Percentiles rank a stretch among this genome's conserved stretches.
These are phyloP conservation scores for Phytopythium cucurbitacearum DNA, from an alignment of 352 stramenopile species.

Conservation along the genomic window DNA sequence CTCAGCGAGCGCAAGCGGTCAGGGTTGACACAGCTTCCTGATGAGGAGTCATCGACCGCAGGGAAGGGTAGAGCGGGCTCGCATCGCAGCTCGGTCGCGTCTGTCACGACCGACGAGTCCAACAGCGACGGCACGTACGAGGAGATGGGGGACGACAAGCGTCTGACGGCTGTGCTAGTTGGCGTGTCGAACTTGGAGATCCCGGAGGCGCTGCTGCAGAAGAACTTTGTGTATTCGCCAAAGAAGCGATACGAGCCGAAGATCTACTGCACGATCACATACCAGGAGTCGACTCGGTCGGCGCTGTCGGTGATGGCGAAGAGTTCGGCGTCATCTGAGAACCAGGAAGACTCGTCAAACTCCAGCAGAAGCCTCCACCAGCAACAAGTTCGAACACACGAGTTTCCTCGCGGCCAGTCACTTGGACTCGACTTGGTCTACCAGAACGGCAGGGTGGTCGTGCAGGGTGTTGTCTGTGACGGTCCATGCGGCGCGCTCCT, in stretches of 20 bases:
- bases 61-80: neutral
- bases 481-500: slow-evolving; percentile 54
- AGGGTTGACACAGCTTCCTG: neutral
- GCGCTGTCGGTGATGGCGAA: slow-evolving; percentile 66
- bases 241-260: slow-evolving; percentile 42
- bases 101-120: slow-evolving; percentile 64
- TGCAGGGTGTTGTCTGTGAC: slow-evolving; percentile 71
- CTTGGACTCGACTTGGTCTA: slow-evolving; percentile 85
- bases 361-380: slow-evolving; percentile 10
- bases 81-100: slow-evolving; percentile 26
- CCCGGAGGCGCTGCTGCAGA: slow-evolving; percentile 24
- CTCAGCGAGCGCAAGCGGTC: slow-evolving; percentile 21
- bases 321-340: slow-evolving; percentile 12
- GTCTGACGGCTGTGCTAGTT: slow-evolving; percentile 68
- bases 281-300: slow-evolving; percentile 69
- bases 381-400: slow-evolving; percentile 58
- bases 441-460: slow-evolving; percentile 61
- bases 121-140: slow-evolving; percentile 57
- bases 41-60: too few species aligned
- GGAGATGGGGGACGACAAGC: slow-evolving; percentile 60
- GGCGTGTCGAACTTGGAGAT: slow-evolving; percentile 73
- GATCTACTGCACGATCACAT: slow-evolving; percentile 82
- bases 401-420: slow-evolving; percentile 41
- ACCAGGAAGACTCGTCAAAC: neutral
- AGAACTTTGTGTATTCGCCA: slow-evolving; percentile 32